These are phyloP conservation scores for Schizochytrium sp. DNA, from an alignment of 108 stramenopile genomes.

Conservation along the genomic window DNA sequence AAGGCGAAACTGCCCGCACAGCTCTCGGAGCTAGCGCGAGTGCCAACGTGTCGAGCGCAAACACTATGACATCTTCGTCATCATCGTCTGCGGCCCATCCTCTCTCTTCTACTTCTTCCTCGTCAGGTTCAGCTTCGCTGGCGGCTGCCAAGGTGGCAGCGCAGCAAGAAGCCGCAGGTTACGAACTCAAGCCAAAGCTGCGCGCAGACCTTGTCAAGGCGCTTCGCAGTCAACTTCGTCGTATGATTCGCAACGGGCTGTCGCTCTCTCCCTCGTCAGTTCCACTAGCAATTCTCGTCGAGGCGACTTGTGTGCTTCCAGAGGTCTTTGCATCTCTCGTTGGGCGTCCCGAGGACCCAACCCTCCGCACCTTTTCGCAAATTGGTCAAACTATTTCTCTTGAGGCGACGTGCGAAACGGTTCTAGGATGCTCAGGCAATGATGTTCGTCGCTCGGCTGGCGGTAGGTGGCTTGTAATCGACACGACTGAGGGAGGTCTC, in stretches of 20 bases:
- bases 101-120: neutral
- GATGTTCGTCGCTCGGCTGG: neutral
- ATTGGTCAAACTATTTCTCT: neutral
- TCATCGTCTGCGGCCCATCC: neutral
- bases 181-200: neutral
- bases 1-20: neutral
- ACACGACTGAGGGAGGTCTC: too few relatives aligned
- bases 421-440: neutral
- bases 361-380: neutral
- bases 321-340: neutral
- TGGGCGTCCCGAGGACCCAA: neutral
- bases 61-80: neutral
- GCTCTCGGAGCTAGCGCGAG: neutral
- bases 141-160: neutral
- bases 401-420: neutral
- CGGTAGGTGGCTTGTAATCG: neutral
- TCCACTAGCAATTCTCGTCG: neutral
- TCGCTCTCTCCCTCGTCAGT: neutral
- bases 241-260: neutral
- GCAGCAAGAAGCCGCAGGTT: neutral
- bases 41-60: neutral
- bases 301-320: neutral
- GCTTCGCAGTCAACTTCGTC: neutral
- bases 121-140: neutral
- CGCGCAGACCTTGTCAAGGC: neutral